Evolutionary conservation across 306 rosid species (phyloP).

Genomic region (Ceratonia siliqua): DNA sequence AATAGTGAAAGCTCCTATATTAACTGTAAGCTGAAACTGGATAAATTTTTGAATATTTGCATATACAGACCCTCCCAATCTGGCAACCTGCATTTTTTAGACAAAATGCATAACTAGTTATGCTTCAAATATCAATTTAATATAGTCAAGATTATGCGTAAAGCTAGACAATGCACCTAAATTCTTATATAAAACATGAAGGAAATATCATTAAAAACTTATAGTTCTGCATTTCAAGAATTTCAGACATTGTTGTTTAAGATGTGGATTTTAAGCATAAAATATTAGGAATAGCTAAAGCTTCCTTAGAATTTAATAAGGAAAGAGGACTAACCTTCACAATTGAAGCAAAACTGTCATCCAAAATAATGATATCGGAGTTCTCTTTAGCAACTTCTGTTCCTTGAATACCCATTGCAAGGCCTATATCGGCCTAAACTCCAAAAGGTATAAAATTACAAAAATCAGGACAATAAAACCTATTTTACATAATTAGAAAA

Average conservation of each 20-base stretch:
- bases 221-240: background rate
- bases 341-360: conserved; percentile 88
- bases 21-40: conserved; percentile 98
- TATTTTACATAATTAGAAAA: background rate
- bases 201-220: background rate
- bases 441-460: conserved; percentile 27
- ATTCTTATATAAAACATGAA: background rate
- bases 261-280: conserved; percentile 17
- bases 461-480: background rate
- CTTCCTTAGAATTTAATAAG: background rate
- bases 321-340: conserved; percentile 58
- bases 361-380: conserved; percentile 91
- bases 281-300: background rate
- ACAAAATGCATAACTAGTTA: conserved; percentile 1
- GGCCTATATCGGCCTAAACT: conserved; percentile 84
- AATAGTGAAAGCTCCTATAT: conserved; percentile 90
- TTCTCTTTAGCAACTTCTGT: conserved; percentile 97
- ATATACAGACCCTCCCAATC: conserved; percentile 99
- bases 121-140: conserved; percentile 8
- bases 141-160: background rate
- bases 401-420: conserved; percentile 93
- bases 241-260: conserved; percentile 10
- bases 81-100: conserved; percentile 68
- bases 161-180: conserved; percentile 2
- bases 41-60: conserved; percentile 99